Evolutionary conservation across 75 land plant species (phyloP), one percentile per base, ranked within the genome.

Genomic region (Sequoia sempervirens): DNA sequence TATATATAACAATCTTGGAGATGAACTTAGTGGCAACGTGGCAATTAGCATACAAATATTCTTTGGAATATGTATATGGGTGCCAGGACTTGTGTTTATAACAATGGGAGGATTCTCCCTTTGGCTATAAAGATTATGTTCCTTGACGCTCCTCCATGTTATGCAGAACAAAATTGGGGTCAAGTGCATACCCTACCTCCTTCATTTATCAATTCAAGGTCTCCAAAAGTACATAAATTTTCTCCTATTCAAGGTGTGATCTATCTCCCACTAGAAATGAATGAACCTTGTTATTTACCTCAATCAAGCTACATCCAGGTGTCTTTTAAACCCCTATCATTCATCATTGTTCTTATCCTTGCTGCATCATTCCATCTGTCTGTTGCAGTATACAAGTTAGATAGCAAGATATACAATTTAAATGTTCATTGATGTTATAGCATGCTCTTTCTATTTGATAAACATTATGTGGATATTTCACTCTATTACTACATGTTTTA

Each of bases 331-430:
- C 53, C 58, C 36, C 38, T 80, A 1, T 17, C 8, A 12, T 32
- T 80, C 81, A 80, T 80, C 58, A 80, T 10, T 30, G 17, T 50
- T 52, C 81, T 80, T 10, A 80, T 47, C 34, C 52, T 80, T 50
- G 34, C 81, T 15, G n/a, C 81, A 32, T 80, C 81, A 50, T 30
- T 7, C 81, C 81, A 80, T 15, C 81, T 46, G 46, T 38, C 81
- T 52, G 38, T 36, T 80, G 81, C 53, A 50, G 86, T 61, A 80
- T 45, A 84, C 14, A 84, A 80, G 64, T 84, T 87, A 72, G 88
- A 84, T 23, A 87, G 82, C 32, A 45, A 43, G 10, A 84, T 17
- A 41, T 80, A 80, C n/a, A n/a, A n/a, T n/a, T n/a, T n/a, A n/a
- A n/a, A n/a, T n/a, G n/a, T n/a, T n/a, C n/a, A n/a, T n/a, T n/a